Conservation (phyloP, 202 grass and related monocot genomes). For the Cymbopogon flexuosus region DNA sequence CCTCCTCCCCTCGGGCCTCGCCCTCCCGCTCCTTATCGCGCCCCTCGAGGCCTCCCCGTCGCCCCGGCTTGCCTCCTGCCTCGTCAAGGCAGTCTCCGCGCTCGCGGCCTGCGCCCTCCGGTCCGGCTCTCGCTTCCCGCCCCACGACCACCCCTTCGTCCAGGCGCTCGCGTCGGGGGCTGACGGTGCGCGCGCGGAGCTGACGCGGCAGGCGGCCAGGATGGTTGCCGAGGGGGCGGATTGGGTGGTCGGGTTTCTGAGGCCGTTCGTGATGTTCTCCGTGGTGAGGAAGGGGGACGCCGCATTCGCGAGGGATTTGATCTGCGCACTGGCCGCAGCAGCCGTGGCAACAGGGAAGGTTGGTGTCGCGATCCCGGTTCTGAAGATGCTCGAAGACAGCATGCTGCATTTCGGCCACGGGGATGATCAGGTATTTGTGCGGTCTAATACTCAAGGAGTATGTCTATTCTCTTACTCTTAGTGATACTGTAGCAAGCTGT, state of each 20-base stretch:
- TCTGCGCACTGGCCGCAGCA: constrained; percentile 49
- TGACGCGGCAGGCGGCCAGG: constrained; percentile 58
- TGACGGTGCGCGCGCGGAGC: constrained; percentile 49
- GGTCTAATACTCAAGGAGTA: not conserved
- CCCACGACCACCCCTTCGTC: constrained; percentile 72
- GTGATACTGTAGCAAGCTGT: not conserved
- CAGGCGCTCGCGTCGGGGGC: constrained; percentile 50
- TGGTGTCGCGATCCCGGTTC: constrained; percentile 30
- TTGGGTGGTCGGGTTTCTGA: constrained; percentile 47
- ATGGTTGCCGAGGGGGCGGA: constrained; percentile 46
- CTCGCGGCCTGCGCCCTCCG: constrained; percentile 49
- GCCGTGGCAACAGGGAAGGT: constrained; percentile 27
- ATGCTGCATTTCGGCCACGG: constrained; percentile 57
- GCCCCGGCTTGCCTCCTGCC: constrained; percentile 40
- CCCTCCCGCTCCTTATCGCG: constrained; percentile 42
- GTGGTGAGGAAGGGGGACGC: constrained; percentile 55
- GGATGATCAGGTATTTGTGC: constrained; percentile 50
- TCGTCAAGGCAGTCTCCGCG: constrained; percentile 64
- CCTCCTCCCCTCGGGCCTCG: constrained; percentile 36
- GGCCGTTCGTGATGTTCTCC: constrained; percentile 66
- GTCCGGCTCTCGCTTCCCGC: constrained; percentile 36
- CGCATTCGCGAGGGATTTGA: constrained; percentile 57
- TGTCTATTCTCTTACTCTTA: not conserved
- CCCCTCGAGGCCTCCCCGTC: constrained; percentile 36
- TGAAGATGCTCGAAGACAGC: constrained; percentile 64